Conservation (phyloP, 768 basidiomycete genomes). For the Lentinus brumalis region DNA sequence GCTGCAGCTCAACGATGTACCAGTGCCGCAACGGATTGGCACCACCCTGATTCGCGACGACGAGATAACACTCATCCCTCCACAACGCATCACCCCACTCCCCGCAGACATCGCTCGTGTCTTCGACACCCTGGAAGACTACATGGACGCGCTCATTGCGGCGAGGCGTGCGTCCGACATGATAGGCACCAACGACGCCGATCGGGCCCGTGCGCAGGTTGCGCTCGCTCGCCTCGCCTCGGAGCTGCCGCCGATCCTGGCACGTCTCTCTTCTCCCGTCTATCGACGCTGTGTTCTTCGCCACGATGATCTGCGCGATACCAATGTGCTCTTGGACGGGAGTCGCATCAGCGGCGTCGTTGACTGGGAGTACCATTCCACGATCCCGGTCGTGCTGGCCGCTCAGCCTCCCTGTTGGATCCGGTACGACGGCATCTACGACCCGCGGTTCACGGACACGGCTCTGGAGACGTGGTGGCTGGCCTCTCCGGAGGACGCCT, state of each 20-base stretch:
- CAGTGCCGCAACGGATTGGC: constrained; percentile 9
- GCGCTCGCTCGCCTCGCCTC: not conserved
- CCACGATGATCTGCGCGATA: constrained; percentile 20
- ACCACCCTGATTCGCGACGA: not conserved
- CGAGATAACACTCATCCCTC: not conserved
- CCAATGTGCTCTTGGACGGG: constrained; percentile 21
- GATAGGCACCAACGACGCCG: not conserved
- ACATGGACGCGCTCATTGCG: constrained; percentile 1
- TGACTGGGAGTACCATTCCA: constrained; percentile 28
- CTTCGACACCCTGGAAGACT: constrained; percentile 1
- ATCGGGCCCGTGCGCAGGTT: not conserved
- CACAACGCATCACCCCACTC: not conserved
- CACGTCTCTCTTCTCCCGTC: not conserved
- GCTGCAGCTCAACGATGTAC: constrained; percentile 1
- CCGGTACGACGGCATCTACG: constrained; percentile 23
- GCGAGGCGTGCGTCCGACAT: not conserved
- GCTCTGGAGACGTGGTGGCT: constrained; percentile 1
- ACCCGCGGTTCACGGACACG: constrained; percentile 14
- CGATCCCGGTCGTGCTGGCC: constrained; percentile 25
- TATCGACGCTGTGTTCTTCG: constrained; percentile 18
- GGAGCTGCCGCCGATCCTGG: not conserved
- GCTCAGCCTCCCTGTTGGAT: constrained; percentile 30
- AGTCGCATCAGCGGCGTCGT: constrained; percentile 23
- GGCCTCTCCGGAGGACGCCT: constrained; percentile 2
- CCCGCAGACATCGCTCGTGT: not conserved